Percentiles rank a stretch among this genome's conserved stretches.
Conservation (phyloP, 1,139 yeast species). For the Debaryomyces singareniensis region DNA sequence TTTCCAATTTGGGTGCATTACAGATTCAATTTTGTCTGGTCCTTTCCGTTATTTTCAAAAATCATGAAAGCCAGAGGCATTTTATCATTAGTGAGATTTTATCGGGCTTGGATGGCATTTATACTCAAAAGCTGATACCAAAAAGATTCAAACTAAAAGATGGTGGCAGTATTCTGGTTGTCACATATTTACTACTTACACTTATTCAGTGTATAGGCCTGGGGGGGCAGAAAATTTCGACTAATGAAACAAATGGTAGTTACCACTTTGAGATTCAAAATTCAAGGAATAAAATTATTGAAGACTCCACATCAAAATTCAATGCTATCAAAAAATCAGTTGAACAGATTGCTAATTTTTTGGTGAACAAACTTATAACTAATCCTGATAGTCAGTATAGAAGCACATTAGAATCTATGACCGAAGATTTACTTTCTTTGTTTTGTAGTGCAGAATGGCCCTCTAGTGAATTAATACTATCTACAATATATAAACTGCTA, state of each 20-base stretch:
- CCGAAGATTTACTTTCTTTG: slow-evolving; percentile 50
- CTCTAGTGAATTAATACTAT: slow-evolving; percentile 44
- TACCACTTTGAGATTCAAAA: slow-evolving; percentile 2
- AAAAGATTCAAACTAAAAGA: slow-evolving; percentile 37
- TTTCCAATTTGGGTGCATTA: slow-evolving; percentile 18
- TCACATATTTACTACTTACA: slow-evolving; percentile 38
- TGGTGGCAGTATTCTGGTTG: slow-evolving; percentile 44
- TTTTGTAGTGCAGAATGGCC: slow-evolving; percentile 57
- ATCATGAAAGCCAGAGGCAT: slow-evolving; percentile 44
- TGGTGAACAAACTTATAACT: slow-evolving; percentile 32
- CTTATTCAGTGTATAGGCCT: slow-evolving; percentile 37
- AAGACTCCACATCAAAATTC: slow-evolving; percentile 3
- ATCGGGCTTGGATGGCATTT: slow-evolving; percentile 42
- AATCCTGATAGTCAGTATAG: slow-evolving; percentile 33
- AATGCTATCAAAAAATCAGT: slow-evolving; percentile 7
- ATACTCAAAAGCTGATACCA: slow-evolving; percentile 34
- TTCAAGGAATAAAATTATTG: slow-evolving; percentile 6
- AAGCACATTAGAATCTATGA: slow-evolving; percentile 40
- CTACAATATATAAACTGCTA: slow-evolving; percentile 35
- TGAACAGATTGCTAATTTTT: slow-evolving; percentile 30
- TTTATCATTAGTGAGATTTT: slow-evolving; percentile 58
- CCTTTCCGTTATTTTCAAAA: slow-evolving; percentile 39
- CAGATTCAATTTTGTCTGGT: slow-evolving; percentile 29
- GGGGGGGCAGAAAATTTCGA: slow-evolving; percentile 6
- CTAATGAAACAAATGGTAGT: slow-evolving; percentile 3